phyloP scores from a whole-genome alignment of 306 rosid species.

The Luffa acutangula region DNA sequence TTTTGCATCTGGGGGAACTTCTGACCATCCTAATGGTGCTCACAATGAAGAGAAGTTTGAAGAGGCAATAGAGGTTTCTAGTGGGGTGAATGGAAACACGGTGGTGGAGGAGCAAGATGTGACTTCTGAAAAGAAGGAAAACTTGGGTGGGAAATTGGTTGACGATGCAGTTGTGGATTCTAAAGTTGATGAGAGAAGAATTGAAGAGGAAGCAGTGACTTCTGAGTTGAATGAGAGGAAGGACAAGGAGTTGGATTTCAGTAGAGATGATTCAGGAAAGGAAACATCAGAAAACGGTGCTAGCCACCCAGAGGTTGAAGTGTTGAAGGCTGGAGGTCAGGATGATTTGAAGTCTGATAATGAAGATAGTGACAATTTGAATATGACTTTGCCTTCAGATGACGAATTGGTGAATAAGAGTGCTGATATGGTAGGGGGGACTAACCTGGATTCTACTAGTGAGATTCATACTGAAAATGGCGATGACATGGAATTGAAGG shows the following conservation, averaged over 20 bases:
- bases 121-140: slow-evolving; percentile 7
- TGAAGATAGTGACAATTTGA: slow-evolving; percentile 21
- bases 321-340: slow-evolving; percentile 17
- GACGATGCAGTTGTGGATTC: slow-evolving; percentile 10
- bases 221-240: slow-evolving; percentile 12
- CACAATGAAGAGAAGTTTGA: slow-evolving; percentile 34
- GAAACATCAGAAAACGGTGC: slow-evolving; percentile 21
- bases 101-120: slow-evolving; percentile 9
- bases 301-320: slow-evolving; percentile 12
- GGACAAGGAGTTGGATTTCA: slow-evolving; percentile 14
- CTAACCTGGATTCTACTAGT: slow-evolving; percentile 20
- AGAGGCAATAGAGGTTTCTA: slow-evolving; percentile 28
- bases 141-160: background rate
- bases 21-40: slow-evolving; percentile 18
- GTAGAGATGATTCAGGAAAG: slow-evolving; percentile 25
- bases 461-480: slow-evolving; percentile 19
- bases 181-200: slow-evolving; percentile 31
- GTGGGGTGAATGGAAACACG: background rate
- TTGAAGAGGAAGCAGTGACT: slow-evolving; percentile 15
- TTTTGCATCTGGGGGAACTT: slow-evolving; percentile 11
- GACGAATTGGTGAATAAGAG: slow-evolving; percentile 19
- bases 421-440: slow-evolving; percentile 18
- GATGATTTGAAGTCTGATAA: slow-evolving; percentile 28
- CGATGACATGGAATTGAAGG: slow-evolving; percentile 22
- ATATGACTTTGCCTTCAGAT: slow-evolving; percentile 20